These are phyloP conservation scores for Hymenoscyphus fraxineus DNA, from an alignment of 2,329 filamentous ascomycete species.

Conservation along the genomic window DNA sequence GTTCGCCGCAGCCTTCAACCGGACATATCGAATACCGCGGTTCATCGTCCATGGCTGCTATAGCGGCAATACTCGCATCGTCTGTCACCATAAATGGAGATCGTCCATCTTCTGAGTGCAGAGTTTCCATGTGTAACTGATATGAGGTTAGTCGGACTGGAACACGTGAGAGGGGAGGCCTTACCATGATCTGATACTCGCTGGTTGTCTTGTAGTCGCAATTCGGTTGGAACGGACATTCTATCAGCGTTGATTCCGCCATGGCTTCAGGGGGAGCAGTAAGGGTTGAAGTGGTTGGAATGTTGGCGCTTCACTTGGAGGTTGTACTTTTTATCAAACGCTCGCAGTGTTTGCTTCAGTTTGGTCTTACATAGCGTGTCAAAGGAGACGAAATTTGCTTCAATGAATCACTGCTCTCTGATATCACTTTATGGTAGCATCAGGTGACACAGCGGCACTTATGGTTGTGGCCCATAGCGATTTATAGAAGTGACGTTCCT, in stretches of 20 bases:
- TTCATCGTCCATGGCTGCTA: constrained; percentile 21
- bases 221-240: constrained; percentile 36
- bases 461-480: not conserved
- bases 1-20: constrained; percentile 55
- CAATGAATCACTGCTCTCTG: not conserved
- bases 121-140: constrained; percentile 33
- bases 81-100: constrained; percentile 33
- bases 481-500: not conserved
- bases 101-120: constrained; percentile 32
- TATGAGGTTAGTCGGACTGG: constrained; percentile 12
- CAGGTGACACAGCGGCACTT: not conserved
- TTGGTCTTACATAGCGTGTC: not conserved
- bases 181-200: constrained; percentile 40
- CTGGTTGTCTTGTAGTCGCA: constrained; percentile 36
- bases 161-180: constrained; percentile 4
- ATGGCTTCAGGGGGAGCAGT: constrained; percentile 9
- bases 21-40: constrained; percentile 51
- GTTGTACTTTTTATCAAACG: not conserved
- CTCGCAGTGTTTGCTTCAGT: not conserved
- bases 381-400: not conserved
- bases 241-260: constrained; percentile 19
- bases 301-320: not conserved
- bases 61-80: constrained; percentile 24
- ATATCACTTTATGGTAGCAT: not conserved
- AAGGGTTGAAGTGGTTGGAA: not conserved